These are phyloP conservation scores for Aspergillus sp. DNA, from an alignment of 2,329 filamentous ascomycete genomes.

Conservation along the genomic window DNA sequence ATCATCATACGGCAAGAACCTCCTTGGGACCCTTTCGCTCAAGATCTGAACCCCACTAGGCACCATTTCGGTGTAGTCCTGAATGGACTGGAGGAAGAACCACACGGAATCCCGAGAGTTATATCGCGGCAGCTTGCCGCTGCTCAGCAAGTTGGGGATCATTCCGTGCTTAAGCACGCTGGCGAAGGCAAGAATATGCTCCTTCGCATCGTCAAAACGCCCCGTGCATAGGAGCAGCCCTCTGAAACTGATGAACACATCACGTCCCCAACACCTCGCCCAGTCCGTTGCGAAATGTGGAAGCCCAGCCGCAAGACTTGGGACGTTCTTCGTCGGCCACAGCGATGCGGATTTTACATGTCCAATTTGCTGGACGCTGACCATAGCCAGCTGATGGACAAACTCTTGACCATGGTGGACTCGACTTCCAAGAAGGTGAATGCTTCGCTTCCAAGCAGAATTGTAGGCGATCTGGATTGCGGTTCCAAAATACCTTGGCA, in stretches of 20 bases:
- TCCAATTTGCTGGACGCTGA: constrained; percentile 84
- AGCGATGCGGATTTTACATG: constrained; percentile 83
- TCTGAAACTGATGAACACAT: constrained; percentile 91
- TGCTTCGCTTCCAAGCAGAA: constrained; percentile 66
- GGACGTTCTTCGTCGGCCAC: constrained; percentile 74
- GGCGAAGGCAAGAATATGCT: constrained; percentile 90
- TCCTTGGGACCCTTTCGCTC: constrained; percentile 65
- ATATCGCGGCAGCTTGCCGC: constrained; percentile 77
- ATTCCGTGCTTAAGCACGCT: constrained; percentile 97
- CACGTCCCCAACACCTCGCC: constrained; percentile 94
- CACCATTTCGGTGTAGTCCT: constrained; percentile 77
- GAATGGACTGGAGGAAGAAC: constrained; percentile 95
- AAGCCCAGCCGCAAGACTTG: constrained; percentile 80
- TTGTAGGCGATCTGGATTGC: constrained; percentile 80
- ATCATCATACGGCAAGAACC: constrained; percentile 92
- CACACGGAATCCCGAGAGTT: constrained; percentile 94
- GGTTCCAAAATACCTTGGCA: constrained; percentile 88
- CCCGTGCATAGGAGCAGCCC: constrained; percentile 87
- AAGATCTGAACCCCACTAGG: constrained; percentile 68
- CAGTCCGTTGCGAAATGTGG: constrained; percentile 91
- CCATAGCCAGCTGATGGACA: constrained; percentile 77
- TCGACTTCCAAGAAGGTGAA: constrained; percentile 69
- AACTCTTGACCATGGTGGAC: constrained; percentile 79
- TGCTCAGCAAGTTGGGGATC: constrained; percentile 88
- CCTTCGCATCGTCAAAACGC: constrained; percentile 76